Percentiles rank a stretch among this genome's conserved stretches.
These are phyloP conservation scores for Leccinum variicolor DNA, from an alignment of 768 basidiomycete species.

Conservation along the genomic window DNA sequence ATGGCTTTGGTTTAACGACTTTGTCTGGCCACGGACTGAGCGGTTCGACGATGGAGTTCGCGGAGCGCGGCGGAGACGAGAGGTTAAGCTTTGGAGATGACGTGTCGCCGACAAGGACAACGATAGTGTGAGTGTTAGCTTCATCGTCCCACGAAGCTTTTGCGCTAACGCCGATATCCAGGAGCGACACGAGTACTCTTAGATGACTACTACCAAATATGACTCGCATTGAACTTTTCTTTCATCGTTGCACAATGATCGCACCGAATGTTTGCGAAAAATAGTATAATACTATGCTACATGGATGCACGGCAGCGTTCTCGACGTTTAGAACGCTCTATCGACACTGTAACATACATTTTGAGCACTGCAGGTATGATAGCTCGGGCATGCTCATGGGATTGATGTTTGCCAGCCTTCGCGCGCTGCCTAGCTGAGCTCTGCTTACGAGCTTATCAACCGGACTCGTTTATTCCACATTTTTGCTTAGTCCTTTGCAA, in stretches of 20 bases:
- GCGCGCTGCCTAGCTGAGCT: neutral
- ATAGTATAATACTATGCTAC: neutral
- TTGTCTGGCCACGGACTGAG: neutral
- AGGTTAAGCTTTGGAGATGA: neutral
- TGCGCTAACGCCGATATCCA: neutral
- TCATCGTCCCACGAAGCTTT: neutral
- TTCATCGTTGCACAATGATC: neutral
- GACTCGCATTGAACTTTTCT: neutral
- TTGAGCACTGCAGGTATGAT: neutral
- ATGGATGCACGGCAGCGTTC: neutral
- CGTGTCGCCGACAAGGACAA: neutral
- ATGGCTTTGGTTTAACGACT: neutral
- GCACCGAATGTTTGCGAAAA: neutral
- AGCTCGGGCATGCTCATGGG: neutral
- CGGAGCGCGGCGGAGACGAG: neutral
- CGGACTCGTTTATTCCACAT: constrained; percentile 1
- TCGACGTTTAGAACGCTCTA: neutral
- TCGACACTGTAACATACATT: neutral
- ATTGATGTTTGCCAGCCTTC: neutral
- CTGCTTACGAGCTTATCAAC: neutral
- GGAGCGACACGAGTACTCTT: neutral
- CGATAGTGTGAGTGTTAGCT: neutral
- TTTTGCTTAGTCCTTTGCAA: neutral
- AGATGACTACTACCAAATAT: neutral
- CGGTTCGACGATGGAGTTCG: neutral